Evolutionary conservation across 768 basidiomycete species (phyloP).

Genomic region (Strobilomyces echinocephalus): DNA sequence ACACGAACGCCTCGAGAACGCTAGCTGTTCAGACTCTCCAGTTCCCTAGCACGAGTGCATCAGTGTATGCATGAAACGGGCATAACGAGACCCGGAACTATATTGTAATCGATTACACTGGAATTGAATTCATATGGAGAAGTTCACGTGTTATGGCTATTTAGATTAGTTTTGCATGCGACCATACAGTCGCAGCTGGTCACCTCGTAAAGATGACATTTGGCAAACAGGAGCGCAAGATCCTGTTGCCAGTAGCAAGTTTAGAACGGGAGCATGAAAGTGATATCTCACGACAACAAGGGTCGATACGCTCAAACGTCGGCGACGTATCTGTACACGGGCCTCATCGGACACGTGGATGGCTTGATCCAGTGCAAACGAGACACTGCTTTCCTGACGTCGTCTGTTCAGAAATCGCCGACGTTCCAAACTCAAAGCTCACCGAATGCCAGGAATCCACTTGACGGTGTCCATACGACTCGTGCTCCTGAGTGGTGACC

Average conservation of each 20-base stretch:
- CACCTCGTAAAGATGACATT: background rate
- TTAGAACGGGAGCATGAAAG: background rate
- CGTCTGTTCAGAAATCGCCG: background rate
- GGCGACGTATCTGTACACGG: constrained; percentile 2
- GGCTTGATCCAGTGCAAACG: constrained; percentile 1
- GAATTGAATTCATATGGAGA: no score
- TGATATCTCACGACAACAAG: constrained; percentile 21
- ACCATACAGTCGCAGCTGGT: background rate
- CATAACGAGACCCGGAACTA: no score
- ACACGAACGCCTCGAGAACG: no score
- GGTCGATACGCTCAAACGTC: constrained; percentile 16
- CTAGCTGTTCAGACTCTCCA: no score
- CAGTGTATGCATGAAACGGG: no score
- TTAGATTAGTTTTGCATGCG: background rate
- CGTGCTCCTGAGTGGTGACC: constrained; percentile 3
- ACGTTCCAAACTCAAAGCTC: background rate
- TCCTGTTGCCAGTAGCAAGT: constrained; percentile 13
- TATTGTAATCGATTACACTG: no score
- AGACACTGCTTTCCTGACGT: constrained; percentile 9
- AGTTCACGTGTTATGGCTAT: no score
- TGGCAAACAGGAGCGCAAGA: constrained; percentile 17
- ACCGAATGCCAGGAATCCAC: background rate
- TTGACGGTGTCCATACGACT: background rate
- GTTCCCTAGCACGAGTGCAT: no score
- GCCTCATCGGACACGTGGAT: constrained; percentile 1